A percentile compares a stretch with the other conserved stretches of the same genome.
Evolutionary conservation across 2,329 filamentous ascomycete genomes (phyloP).

Genomic region (Ascocoryne sarcoides): DNA sequence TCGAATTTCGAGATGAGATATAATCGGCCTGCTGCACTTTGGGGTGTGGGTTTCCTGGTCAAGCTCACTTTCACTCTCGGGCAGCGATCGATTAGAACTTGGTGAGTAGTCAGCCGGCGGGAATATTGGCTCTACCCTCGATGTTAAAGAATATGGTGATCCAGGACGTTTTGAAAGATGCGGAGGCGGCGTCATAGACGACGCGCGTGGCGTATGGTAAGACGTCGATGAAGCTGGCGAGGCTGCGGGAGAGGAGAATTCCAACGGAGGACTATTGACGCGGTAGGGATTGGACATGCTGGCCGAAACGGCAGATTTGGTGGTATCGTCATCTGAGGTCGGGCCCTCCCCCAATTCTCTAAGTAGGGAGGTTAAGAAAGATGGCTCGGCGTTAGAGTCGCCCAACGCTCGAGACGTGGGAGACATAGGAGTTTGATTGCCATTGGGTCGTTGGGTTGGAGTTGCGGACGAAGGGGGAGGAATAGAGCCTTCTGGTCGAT

Average conservation of each 20-base stretch:
- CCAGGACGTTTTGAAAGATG: conserved; percentile 49
- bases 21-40: no score
- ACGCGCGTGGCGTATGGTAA: conserved; percentile 56
- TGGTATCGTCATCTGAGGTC: conserved; percentile 46
- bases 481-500: conserved; percentile 39
- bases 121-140: conserved; percentile 63
- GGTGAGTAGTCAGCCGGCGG: conserved; percentile 69
- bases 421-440: conserved; percentile 11
- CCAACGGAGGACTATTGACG: conserved; percentile 29
- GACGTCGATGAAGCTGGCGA: conserved; percentile 57
- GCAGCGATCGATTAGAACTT: conserved; percentile 43
- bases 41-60: conserved; percentile 18
- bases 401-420: conserved; percentile 20
- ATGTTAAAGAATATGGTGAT: conserved; percentile 61
- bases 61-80: conserved; percentile 21
- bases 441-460: conserved; percentile 29
- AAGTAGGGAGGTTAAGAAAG: conserved; percentile 77
- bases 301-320: conserved; percentile 13
- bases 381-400: conserved; percentile 48
- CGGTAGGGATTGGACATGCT: no score
- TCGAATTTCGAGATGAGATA: no score
- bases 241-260: conserved; percentile 54
- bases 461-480: conserved; percentile 27
- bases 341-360: conserved; percentile 73
- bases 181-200: conserved; percentile 62